These are phyloP conservation scores for Blastobotrys serpentis DNA, from an alignment of 1,139 yeast genomes.

Conservation along the genomic window DNA sequence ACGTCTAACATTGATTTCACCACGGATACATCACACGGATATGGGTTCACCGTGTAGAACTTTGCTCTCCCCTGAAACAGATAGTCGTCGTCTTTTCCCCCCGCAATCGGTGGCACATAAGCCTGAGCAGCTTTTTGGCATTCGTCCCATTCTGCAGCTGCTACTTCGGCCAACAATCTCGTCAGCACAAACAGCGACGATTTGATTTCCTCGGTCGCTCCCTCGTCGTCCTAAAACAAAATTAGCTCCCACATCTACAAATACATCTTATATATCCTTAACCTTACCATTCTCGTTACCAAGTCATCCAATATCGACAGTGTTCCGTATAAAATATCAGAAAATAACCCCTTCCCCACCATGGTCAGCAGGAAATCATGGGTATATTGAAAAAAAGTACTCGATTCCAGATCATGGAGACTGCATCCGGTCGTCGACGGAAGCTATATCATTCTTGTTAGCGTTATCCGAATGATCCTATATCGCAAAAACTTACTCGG, in stretches of 20 bases:
- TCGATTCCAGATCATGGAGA: slow-evolving; percentile 30
- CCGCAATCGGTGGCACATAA: slow-evolving; percentile 16
- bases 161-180: slow-evolving; percentile 35
- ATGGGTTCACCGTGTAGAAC: slow-evolving; percentile 36
- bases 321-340: slow-evolving; percentile 27
- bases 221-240: background rate
- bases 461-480: background rate
- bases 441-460: slow-evolving; percentile 22
- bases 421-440: slow-evolving; percentile 31
- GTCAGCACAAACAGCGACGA: slow-evolving; percentile 35
- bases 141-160: slow-evolving; percentile 38
- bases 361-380: slow-evolving; percentile 25
- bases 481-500: slow-evolving; percentile 16
- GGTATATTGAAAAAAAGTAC: slow-evolving; percentile 26
- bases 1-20: slow-evolving; percentile 33
- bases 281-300: slow-evolving; percentile 2
- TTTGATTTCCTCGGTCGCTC: background rate
- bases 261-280: background rate
- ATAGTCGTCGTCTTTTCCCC: slow-evolving; percentile 30
- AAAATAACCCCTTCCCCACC: slow-evolving; percentile 27
- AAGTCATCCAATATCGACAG: slow-evolving; percentile 13
- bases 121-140: slow-evolving; percentile 13
- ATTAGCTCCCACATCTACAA: background rate
- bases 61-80: slow-evolving; percentile 24
- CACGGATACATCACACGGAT: slow-evolving; percentile 27